Evolutionary conservation across 192 early-diverging fungal species (phyloP), one percentile per base, ranked within the genome.

Genomic region (Gaertneriomyces sp.): DNA sequence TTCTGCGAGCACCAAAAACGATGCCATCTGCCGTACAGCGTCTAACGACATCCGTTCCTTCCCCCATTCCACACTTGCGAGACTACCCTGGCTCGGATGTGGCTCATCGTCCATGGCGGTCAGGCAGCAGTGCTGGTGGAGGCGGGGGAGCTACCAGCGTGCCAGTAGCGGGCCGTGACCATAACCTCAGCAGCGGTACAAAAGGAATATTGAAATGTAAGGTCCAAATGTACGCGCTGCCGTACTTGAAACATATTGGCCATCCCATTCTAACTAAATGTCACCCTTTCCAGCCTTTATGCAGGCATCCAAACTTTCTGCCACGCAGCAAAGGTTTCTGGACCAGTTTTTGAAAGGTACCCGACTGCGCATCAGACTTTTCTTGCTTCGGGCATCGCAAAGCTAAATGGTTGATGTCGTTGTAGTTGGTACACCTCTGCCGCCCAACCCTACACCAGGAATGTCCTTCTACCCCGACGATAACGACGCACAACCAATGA

Each of bases 301-400:
- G 76, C 68, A 64, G 14, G 7, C 68, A 4, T 81, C 79, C n/a
- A 81, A 81, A 64, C 76, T 81, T 41, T 63, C 64, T 1, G 50
- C 42, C 25, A 65, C 64, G 2, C 79, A 81, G 53, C 79, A 81
- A 56, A 40, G 63, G 6, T 72, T 65, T 45, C 66, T 76, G 6
- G 77, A 80, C 38, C 38, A 52, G 49, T 77, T 56, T 40, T 74
- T 19, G 45, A 46, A 49, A 19, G 64, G 54, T 56, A 4, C 12
- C 6, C 12, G 3, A 56, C 12, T 38, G 7, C 47, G 6, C 20
- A 51, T 51, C n/a, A 1, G 11, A 49, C 0, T 49, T 77, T 39
- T 41, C 33, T 60, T 19, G 20, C 45, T 42, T 19, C 0, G n/a
- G 16, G 38, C 19, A 64, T 59, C 43, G 19, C 42, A 41, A 54